A percentile compares a stretch with the other conserved stretches of the same genome.
Evolutionary conservation across 495 filamentous ascomycete species (phyloP).

Genomic region (Tuber melanosporum): DNA sequence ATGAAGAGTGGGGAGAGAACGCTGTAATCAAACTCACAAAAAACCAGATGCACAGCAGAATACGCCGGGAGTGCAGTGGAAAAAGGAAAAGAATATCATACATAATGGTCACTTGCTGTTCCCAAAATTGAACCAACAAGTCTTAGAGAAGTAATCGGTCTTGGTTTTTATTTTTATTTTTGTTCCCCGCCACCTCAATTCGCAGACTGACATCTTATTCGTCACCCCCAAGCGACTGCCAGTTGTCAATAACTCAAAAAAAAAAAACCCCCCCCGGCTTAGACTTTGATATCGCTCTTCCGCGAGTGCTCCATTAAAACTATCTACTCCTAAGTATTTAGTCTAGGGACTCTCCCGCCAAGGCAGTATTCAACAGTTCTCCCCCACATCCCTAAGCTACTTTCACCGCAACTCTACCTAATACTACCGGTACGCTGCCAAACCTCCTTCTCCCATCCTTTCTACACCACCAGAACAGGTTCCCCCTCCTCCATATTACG

Average conservation of each 20-base stretch:
- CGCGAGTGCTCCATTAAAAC: not conserved
- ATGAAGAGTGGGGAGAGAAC: too few relatives aligned
- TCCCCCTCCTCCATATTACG: not conserved
- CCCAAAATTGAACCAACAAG: not conserved
- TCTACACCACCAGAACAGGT: not conserved
- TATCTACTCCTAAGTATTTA: not conserved
- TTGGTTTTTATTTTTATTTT: not conserved
- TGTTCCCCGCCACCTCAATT: not conserved
- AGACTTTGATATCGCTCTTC: not conserved
- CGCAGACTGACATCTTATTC: not conserved
- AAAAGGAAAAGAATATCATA: not conserved
- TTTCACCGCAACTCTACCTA: not conserved
- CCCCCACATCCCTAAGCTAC: not conserved
- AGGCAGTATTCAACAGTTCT: not conserved
- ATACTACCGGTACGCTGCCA: not conserved
- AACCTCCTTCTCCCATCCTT: not conserved
- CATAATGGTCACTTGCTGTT: not conserved
- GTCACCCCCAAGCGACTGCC: not conserved
- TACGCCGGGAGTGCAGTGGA: not conserved
- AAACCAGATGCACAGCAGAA: not conserved
- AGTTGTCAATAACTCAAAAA: not conserved
- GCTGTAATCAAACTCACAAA: not conserved
- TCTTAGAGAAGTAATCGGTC: not conserved
- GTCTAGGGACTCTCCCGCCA: not conserved
- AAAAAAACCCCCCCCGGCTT: not conserved